These are phyloP conservation scores for Thelonectria olida DNA, from an alignment of 2,329 filamentous ascomycete genomes.

Conservation along the genomic window DNA sequence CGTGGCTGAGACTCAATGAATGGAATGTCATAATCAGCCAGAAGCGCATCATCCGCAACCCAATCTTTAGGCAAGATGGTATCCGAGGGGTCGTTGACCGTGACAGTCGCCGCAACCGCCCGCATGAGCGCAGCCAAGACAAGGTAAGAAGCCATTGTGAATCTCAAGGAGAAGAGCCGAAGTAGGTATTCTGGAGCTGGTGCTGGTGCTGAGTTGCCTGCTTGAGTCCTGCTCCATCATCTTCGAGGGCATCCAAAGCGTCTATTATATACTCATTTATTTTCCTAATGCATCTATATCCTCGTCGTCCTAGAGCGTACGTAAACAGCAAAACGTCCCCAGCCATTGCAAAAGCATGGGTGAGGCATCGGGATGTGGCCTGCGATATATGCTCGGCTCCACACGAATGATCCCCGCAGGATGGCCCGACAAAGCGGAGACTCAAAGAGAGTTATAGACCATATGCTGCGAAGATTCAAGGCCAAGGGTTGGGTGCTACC, in stretches of 20 bases:
- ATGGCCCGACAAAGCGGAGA: conserved; percentile 14
- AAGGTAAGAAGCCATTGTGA: conserved; percentile 14
- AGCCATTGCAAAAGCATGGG: neutral
- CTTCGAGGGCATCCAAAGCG: neutral
- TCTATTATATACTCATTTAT: conserved; percentile 8
- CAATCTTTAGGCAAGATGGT: conserved; percentile 9
- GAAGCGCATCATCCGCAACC: conserved; percentile 6
- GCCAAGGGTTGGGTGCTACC: neutral
- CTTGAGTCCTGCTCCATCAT: conserved; percentile 4
- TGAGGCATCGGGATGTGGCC: conserved; percentile 21
- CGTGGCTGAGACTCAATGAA: conserved; percentile 8
- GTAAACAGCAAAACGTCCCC: neutral
- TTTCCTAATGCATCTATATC: neutral
- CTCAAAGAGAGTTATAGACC: neutral
- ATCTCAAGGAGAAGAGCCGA: neutral
- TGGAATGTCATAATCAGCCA: conserved; percentile 17
- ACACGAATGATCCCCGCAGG: neutral
- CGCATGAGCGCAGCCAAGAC: conserved; percentile 11
- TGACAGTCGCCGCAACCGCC: conserved; percentile 9
- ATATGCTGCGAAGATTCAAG: neutral
- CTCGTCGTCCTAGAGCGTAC: neutral
- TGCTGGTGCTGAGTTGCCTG: conserved; percentile 18
- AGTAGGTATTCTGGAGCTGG: conserved; percentile 3
- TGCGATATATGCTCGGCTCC: conserved; percentile 12
- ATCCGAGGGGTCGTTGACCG: conserved; percentile 15